Evolutionary conservation across 2,329 filamentous ascomycete species (phyloP), one percentile per base, ranked within the genome.

Genomic region (Talaromyces islandicus): DNA sequence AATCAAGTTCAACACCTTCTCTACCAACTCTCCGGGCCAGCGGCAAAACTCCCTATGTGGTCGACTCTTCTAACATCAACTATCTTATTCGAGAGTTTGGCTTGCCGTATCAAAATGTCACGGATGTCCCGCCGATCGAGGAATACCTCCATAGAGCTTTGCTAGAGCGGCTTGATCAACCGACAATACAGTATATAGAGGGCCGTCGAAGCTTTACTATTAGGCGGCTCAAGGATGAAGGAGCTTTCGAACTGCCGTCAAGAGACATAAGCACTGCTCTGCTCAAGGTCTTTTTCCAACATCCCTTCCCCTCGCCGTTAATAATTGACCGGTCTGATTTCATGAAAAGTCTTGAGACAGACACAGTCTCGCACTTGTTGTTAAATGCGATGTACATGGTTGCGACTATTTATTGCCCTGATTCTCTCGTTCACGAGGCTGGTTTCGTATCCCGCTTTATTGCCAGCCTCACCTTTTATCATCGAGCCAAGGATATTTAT

Each of bases 41-140:
- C 12, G 59, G 62, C 0, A 62, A 58, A 30, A 59, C 56, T 5
- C 56, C 53, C 19, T 68, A 67, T 55, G 61, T 69, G 29, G 67
- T 61, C 4, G 67, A 69, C 29, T 62, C 62, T n/a, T 66, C 63
- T 14, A 69, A 68, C 57, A 54, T 68, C 12, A 65, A 66, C 38
- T 69, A 69, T 51, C 27, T 69, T 32, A 60, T 69, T 38, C 62
- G 62, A 51, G 62, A 69, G 53, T 65, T 69, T 56, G 64, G 66
- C 29, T 61, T 68, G 56, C 67, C 67, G 4, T 68, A 67, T 24
- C 54, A 59, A 10, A 56, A 56, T 27, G 32, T 59, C 17, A 35
- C 60, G 25, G 63, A 63, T 54, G 46, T 43, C 7, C 43, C 56
- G 19, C 56, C 64, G 38, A 58, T 63, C 46, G 54, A 65, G 41